These are phyloP conservation scores for Annulohypoxylon truncatum DNA, from an alignment of 2,329 filamentous ascomycete genomes.

Conservation along the genomic window DNA sequence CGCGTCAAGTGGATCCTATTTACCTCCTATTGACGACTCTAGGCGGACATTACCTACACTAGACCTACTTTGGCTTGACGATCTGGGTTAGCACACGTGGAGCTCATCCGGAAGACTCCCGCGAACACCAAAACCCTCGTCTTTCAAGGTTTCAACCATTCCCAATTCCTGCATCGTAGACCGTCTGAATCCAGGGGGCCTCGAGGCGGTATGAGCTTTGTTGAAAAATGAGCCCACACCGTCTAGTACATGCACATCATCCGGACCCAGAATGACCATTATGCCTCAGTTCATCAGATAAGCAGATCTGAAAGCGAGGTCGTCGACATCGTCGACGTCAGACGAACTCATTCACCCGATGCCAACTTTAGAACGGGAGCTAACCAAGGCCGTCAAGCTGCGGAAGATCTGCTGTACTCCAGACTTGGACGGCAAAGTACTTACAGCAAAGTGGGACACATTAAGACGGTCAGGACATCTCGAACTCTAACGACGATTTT, in stretches of 20 bases:
- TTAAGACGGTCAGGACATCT: conserved; percentile 22
- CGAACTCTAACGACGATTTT: conserved; percentile 12
- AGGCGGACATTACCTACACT: conserved; percentile 37
- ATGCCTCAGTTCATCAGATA: conserved; percentile 11
- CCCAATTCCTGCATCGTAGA: conserved; percentile 24
- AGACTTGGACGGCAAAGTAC: conserved; percentile 19
- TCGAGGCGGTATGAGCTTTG: conserved; percentile 2
- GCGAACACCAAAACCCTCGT: conserved; percentile 43
- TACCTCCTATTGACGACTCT: conserved; percentile 24
- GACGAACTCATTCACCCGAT: conserved; percentile 7
- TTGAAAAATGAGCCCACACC: conserved; percentile 10
- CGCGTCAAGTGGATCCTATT: conserved; percentile 30
- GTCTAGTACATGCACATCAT: conserved; percentile 23
- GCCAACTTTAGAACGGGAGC: conserved; percentile 29
- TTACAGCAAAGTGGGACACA: conserved; percentile 18
- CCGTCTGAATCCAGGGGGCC: conserved; percentile 19
- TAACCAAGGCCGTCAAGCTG: conserved; percentile 21
- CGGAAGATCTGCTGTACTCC: conserved; percentile 39
- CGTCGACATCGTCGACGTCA: conserved; percentile 20
- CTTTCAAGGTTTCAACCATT: conserved; percentile 34
- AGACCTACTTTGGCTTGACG: conserved; percentile 34
- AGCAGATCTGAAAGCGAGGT: conserved; percentile 12
- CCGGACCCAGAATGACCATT: conserved; percentile 5
- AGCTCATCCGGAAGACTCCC: conserved; percentile 43
- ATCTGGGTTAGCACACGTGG: conserved; percentile 42